Evolutionary conservation across 768 basidiomycete species (phyloP).

Genomic region (Suillus americanus): DNA sequence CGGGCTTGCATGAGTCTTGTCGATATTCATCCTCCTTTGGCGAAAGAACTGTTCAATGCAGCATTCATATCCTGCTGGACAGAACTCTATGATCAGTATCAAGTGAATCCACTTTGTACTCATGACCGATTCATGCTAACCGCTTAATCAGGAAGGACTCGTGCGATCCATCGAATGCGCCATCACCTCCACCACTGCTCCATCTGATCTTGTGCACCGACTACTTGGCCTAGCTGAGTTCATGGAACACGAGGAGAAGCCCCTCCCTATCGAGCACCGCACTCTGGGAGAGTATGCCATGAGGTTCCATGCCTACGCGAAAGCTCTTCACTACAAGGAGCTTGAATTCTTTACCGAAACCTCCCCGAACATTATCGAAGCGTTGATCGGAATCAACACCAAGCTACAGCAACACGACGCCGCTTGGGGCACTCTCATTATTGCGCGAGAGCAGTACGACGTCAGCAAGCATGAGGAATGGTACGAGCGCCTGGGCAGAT

Average conservation of each 20-base stretch:
- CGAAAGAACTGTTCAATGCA: conserved; percentile 94
- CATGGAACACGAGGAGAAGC: conserved; percentile 98
- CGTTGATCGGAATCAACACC: conserved; percentile 94
- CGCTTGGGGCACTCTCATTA: conserved; percentile 93
- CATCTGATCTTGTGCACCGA: conserved; percentile 87
- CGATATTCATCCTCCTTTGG: conserved; percentile 86
- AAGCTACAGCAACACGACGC: conserved; percentile 96
- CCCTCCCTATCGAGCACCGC: conserved; percentile 89
- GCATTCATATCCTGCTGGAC: conserved; percentile 98
- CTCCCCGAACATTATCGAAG: conserved; percentile 87
- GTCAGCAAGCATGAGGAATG: conserved; percentile 94
- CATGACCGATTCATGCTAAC: conserved; percentile 7
- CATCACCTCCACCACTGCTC: conserved; percentile 72
- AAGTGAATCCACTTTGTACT: conserved; percentile 47
- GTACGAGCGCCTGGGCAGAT: conserved; percentile 95
- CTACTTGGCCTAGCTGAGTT: conserved; percentile 95
- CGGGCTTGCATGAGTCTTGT: conserved; percentile 94
- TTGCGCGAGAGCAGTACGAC: conserved; percentile 87
- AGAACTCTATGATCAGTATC: conserved; percentile 94
- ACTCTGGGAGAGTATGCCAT: conserved; percentile 93
- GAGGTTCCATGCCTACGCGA: conserved; percentile 93
- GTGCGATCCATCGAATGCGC: conserved; percentile 88
- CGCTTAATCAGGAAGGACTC: conserved; percentile 75
- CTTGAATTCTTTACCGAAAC: conserved; percentile 94
- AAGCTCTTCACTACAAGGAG: conserved; percentile 98